Percentiles rank a stretch among this genome's conserved stretches.
Evolutionary conservation across 192 early-diverging fungal genomes (phyloP).

Genomic region (Coemansia sp.): DNA sequence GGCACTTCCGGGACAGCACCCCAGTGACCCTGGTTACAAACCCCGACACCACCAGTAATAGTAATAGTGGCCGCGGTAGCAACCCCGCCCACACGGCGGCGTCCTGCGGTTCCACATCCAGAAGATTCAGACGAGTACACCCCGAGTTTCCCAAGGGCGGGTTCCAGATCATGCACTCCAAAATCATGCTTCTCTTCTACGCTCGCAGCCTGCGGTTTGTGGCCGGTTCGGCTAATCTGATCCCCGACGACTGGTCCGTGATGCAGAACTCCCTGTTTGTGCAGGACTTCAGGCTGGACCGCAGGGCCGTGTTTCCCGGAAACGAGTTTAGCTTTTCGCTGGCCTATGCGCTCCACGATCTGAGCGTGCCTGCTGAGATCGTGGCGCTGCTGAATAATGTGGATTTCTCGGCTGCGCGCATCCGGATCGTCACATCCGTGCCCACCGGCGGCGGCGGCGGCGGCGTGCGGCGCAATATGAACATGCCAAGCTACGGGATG

Average conservation of each 20-base stretch:
- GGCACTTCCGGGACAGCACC: conserved; percentile 8
- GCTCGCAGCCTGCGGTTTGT: conserved; percentile 16
- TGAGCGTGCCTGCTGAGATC: conserved; percentile 15
- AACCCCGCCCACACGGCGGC: neutral
- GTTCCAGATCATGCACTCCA: conserved; percentile 40
- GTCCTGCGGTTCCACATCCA: neutral
- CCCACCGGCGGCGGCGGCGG: conserved; percentile 23
- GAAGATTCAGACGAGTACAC: neutral
- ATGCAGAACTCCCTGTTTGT: conserved; percentile 34
- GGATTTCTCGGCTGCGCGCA: conserved; percentile 18
- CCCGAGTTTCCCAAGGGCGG: conserved; percentile 17
- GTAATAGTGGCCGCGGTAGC: neutral
- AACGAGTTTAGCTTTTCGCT: conserved; percentile 32
- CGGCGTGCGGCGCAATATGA: neutral
- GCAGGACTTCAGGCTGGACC: conserved; percentile 30
- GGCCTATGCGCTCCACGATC: conserved; percentile 28
- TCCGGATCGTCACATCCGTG: conserved; percentile 27
- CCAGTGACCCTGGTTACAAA: conserved; percentile 12
- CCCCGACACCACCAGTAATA: neutral
- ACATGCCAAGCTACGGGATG: conserved; percentile 30
- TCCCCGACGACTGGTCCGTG: conserved; percentile 31
- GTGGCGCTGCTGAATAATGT: conserved; percentile 32
- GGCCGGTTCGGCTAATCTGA: conserved; percentile 23
- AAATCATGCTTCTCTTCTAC: conserved; percentile 34
- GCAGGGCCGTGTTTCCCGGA: neutral